Conservation (phyloP, 768 basidiomycete genomes). For the Symmetrospora coprosmae region DNA sequence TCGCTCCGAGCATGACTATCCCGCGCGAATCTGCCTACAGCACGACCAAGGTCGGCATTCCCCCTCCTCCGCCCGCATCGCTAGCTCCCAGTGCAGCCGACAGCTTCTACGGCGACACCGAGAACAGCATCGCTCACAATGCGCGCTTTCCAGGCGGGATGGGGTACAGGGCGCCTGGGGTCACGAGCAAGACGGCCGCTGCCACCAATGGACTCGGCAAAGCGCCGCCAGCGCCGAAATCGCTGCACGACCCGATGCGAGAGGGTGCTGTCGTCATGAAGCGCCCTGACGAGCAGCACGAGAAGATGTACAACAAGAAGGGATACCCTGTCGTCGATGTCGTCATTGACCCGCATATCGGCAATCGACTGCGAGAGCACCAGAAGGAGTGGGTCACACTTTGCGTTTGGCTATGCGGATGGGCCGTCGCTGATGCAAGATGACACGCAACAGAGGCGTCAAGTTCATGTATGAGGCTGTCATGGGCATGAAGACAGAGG, state of each 20-base stretch:
- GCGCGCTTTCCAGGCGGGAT: background rate
- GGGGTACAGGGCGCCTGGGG: background rate
- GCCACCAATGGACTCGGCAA: conserved; percentile 6
- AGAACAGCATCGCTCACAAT: too few relatives aligned
- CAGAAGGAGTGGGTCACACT: conserved; percentile 57
- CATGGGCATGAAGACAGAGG: conserved; percentile 80
- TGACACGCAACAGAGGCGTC: conserved; percentile 49
- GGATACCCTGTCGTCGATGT: conserved; percentile 53
- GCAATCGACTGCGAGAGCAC: conserved; percentile 64
- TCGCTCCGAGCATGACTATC: too few relatives aligned
- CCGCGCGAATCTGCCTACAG: background rate
- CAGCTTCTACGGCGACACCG: too few relatives aligned
- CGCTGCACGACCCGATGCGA: conserved; percentile 53
- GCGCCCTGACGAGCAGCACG: conserved; percentile 54
- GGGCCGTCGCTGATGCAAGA: too few relatives aligned
- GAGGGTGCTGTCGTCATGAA: conserved; percentile 78
- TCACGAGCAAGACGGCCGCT: conserved; percentile 26
- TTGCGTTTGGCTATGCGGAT: background rate
- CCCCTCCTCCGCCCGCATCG: too few relatives aligned
- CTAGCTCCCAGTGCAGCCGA: too few relatives aligned
- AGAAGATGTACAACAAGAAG: conserved; percentile 56
- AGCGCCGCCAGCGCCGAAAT: conserved; percentile 9
- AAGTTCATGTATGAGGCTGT: conserved; percentile 84
- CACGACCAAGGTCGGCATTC: background rate
- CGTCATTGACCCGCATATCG: conserved; percentile 76